Conservation (phyloP, 768 basidiomycete genomes). For the Galerina marginata region DNA sequence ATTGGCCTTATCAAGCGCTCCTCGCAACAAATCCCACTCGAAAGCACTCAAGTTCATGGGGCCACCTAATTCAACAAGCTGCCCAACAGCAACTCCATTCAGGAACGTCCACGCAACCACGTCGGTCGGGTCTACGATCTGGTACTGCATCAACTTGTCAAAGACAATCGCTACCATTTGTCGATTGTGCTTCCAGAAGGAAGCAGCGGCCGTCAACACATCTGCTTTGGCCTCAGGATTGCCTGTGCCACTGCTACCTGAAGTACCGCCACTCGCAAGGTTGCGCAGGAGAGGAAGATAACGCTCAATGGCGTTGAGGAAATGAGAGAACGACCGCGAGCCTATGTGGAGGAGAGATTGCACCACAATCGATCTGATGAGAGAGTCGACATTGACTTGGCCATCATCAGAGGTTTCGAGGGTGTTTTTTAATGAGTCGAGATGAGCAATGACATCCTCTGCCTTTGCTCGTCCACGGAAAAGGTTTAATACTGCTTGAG, state of each 20-base stretch:
- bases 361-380: constrained; percentile 78
- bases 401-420: constrained; percentile 66
- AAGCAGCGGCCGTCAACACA: constrained; percentile 70
- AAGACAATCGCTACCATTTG: constrained; percentile 93
- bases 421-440: constrained; percentile 71
- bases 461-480: constrained; percentile 83
- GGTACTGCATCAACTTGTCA: constrained; percentile 98
- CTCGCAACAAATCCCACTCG: constrained; percentile 87
- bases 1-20: constrained; percentile 88
- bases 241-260: constrained; percentile 39
- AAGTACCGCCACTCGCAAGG: constrained; percentile 56
- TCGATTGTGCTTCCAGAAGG: constrained; percentile 84
- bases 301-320: constrained; percentile 96
- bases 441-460: constrained; percentile 77
- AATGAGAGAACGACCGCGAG: constrained; percentile 94
- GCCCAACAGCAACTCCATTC: constrained; percentile 50
- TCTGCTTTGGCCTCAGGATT: constrained; percentile 67
- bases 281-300: constrained; percentile 80
- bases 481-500: constrained; percentile 76
- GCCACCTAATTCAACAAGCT: constrained; percentile 41
- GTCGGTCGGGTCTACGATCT: constrained; percentile 93
- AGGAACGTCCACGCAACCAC: constrained; percentile 86
- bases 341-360: constrained; percentile 93
- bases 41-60: constrained; percentile 58
- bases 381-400: constrained; percentile 63